Percentiles rank a stretch among this genome's conserved stretches.
Evolutionary conservation across 2,329 filamentous ascomycete genomes (phyloP).

Genomic region (Fusarium irregulare): DNA sequence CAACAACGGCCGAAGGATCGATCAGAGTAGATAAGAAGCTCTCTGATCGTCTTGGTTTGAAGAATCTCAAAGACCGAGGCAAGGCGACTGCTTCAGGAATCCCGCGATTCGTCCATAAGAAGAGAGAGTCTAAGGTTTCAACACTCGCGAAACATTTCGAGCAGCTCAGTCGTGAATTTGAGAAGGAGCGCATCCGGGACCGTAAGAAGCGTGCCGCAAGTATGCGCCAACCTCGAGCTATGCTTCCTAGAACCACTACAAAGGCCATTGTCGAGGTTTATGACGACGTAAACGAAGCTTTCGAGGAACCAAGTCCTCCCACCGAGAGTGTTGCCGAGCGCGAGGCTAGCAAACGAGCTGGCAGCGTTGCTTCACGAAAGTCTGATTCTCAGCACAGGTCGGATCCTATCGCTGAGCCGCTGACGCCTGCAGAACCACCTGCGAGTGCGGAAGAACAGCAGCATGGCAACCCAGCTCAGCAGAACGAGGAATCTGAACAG

Average conservation of each 20-base stretch:
- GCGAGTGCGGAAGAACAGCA: conserved; percentile 41
- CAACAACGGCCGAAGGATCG: conserved; percentile 52
- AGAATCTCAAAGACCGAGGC: conserved; percentile 69
- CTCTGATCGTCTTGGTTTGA: conserved; percentile 76
- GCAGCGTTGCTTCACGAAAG: conserved; percentile 40
- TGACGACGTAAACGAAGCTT: conserved; percentile 90
- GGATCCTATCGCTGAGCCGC: conserved; percentile 36
- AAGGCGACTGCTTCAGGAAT: conserved; percentile 80
- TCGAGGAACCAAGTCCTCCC: conserved; percentile 75
- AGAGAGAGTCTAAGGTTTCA: conserved; percentile 82
- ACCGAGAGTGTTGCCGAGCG: conserved; percentile 58
- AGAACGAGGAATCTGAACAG: conserved; percentile 45
- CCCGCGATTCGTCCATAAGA: conserved; percentile 84
- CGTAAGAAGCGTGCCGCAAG: conserved; percentile 83
- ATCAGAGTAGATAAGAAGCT: conserved; percentile 78
- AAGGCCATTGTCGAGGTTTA: conserved; percentile 97
- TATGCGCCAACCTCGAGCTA: conserved; percentile 78
- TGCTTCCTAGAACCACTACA: conserved; percentile 87
- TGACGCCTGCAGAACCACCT: conserved; percentile 41
- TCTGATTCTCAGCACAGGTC: conserved; percentile 45
- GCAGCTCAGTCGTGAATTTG: conserved; percentile 94
- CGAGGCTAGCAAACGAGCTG: conserved; percentile 49
- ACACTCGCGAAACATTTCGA: conserved; percentile 96
- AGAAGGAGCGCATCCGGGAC: conserved; percentile 91
- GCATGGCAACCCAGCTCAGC: conserved; percentile 43